Evolutionary conservation across 176 grass and related monocot genomes (phyloP).

Genomic region (Pharus latifolius): DNA sequence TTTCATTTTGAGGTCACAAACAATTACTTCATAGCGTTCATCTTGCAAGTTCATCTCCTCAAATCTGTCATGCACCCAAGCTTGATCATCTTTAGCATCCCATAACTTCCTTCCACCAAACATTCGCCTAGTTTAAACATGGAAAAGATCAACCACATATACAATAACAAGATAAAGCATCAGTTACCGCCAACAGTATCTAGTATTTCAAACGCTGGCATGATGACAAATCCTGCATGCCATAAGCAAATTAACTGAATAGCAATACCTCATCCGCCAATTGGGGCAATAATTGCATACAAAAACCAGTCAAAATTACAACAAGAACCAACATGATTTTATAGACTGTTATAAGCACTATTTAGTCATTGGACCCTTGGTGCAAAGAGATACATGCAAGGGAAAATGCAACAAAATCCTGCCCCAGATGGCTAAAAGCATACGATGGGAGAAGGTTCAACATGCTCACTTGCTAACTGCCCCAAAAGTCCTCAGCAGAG

Average conservation of each 20-base stretch:
- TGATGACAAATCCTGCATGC: not conserved
- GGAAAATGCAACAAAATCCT: not conserved
- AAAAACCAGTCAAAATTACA: not conserved
- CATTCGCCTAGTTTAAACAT: slow-evolving; percentile 42
- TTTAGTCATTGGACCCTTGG: not conserved
- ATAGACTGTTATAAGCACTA: not conserved
- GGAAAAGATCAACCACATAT: not conserved
- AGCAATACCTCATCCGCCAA: too few species aligned
- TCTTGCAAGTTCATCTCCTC: slow-evolving; percentile 86
- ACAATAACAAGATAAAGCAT: slow-evolving; percentile 1
- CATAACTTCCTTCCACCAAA: slow-evolving; percentile 74
- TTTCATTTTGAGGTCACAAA: not conserved
- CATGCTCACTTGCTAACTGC: not conserved
- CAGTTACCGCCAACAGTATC: not conserved
- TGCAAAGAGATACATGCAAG: too few species aligned
- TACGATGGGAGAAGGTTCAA: not conserved
- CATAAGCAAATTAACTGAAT: slow-evolving; percentile 1
- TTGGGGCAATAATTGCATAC: too few species aligned
- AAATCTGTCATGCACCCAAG: slow-evolving; percentile 90
- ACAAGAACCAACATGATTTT: not conserved
- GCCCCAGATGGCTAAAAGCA: not conserved
- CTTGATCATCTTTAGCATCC: slow-evolving; percentile 85
- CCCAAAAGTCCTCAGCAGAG: not conserved
- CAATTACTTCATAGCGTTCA: slow-evolving; percentile 33
- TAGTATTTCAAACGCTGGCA: not conserved